Evolutionary conservation across 1,284 basidiomycete species (phyloP).

Genomic region (Ustilago sp.): DNA sequence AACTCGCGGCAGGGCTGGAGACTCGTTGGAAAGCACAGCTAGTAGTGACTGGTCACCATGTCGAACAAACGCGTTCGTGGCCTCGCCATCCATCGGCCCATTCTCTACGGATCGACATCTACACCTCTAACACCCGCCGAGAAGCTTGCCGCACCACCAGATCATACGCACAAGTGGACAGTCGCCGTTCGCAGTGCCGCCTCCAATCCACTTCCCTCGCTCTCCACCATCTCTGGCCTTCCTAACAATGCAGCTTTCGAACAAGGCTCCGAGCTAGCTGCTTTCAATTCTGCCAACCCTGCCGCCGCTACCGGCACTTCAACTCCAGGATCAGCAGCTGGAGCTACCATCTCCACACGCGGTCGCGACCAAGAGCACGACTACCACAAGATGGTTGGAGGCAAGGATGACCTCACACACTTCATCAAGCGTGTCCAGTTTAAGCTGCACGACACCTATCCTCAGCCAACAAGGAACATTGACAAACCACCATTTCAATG

Average conservation of each 20-base stretch:
- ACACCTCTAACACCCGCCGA: slow-evolving; percentile 83
- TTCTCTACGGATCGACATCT: slow-evolving; percentile 97
- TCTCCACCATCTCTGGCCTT: slow-evolving; percentile 40
- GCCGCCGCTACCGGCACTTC: slow-evolving; percentile 2
- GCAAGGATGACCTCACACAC: slow-evolving; percentile 68
- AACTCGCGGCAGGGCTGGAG: not conserved
- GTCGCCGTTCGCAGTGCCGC: slow-evolving; percentile 82
- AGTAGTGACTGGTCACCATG: slow-evolving; percentile 18
- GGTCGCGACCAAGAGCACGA: slow-evolving; percentile 63
- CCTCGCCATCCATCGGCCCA: slow-evolving; percentile 85
- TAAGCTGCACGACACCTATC: slow-evolving; percentile 96
- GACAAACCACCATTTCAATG: slow-evolving; percentile 95
- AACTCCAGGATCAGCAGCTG: slow-evolving; percentile 10
- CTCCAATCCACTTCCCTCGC: slow-evolving; percentile 70
- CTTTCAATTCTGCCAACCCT: slow-evolving; percentile 22
- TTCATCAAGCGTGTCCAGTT: slow-evolving; percentile 87
- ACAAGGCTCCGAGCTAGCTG: slow-evolving; percentile 37
- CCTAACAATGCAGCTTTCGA: slow-evolving; percentile 27
- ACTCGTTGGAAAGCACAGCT: not conserved
- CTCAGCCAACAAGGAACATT: slow-evolving; percentile 86
- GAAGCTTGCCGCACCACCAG: slow-evolving; percentile 74
- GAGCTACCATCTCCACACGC: slow-evolving; percentile 54
- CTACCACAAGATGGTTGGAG: slow-evolving; percentile 66
- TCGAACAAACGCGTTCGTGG: slow-evolving; percentile 71
- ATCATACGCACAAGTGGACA: slow-evolving; percentile 97